phyloP scores from a whole-genome alignment of 805 yeast species.

The Ogataea polymorpha region DNA sequence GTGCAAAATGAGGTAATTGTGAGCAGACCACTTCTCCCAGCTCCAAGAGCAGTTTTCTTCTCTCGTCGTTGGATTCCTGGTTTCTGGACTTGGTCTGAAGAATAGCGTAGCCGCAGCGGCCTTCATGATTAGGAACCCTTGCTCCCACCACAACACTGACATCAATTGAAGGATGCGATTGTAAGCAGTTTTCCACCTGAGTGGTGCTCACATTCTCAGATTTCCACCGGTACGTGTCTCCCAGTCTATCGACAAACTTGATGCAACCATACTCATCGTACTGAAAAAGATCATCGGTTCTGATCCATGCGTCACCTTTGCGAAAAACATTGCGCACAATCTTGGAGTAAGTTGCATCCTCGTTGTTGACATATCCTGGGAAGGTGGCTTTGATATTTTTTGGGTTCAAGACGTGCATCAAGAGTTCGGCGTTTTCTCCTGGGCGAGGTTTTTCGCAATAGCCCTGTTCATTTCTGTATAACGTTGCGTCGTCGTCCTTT shows the following conservation, averaged over 20 bases:
- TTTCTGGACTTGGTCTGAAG: conserved; percentile 45
- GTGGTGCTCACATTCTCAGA: conserved; percentile 92
- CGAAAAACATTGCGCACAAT: conserved; percentile 68
- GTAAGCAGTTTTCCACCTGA: conserved; percentile 81
- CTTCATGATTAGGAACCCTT: conserved; percentile 82
- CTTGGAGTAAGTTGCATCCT: conserved; percentile 74
- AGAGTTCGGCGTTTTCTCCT: conserved; percentile 82
- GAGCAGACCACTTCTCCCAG: conserved; percentile 36
- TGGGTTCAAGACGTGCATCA: conserved; percentile 67
- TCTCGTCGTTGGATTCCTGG: conserved; percentile 25
- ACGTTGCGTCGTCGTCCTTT: conserved; percentile 68
- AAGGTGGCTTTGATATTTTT: conserved; percentile 68
- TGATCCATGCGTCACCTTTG: conserved; percentile 88
- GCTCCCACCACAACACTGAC: conserved; percentile 88
- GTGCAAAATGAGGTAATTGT: conserved; percentile 76
- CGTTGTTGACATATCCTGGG: conserved; percentile 87
- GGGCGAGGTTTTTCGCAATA: conserved; percentile 50
- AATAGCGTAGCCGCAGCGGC: conserved; percentile 90
- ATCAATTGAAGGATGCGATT: conserved; percentile 43
- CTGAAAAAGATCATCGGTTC: conserved; percentile 81
- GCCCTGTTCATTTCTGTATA: conserved; percentile 68
- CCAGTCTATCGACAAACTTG: conserved; percentile 87
- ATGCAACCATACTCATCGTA: conserved; percentile 65
- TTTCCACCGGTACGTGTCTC: conserved; percentile 96
- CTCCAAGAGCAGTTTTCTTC: conserved; percentile 35